Evolutionary conservation across 1,139 yeast species (phyloP).

Genomic region (Kluyveromyces sp.): DNA sequence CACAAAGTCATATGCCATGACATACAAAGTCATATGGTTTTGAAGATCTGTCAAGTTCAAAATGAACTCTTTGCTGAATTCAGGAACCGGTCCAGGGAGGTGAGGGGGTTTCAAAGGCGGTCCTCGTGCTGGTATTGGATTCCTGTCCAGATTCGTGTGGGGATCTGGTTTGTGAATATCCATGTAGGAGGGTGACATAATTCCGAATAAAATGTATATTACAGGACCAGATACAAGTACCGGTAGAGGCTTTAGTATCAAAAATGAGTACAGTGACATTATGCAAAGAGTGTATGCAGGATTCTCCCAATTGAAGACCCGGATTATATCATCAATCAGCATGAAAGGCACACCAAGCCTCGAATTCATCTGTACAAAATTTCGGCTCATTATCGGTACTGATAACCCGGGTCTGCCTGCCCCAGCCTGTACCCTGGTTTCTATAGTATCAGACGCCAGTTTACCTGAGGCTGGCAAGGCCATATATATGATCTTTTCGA

Average conservation of each 20-base stretch:
- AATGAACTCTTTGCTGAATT: conserved; percentile 69
- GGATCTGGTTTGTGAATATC: conserved; percentile 35
- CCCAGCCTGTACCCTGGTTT: conserved; percentile 51
- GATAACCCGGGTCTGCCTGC: conserved; percentile 62
- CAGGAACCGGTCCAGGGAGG: conserved; percentile 70
- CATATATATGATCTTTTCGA: conserved; percentile 63
- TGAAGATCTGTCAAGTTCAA: conserved; percentile 79
- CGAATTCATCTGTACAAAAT: conserved; percentile 59
- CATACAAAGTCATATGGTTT: conserved; percentile 69
- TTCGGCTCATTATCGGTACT: conserved; percentile 61
- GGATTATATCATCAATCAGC: conserved; percentile 48
- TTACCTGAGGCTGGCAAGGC: conserved; percentile 60
- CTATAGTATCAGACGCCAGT: conserved; percentile 33
- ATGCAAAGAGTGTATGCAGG: conserved; percentile 58
- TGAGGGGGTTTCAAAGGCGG: conserved; percentile 43
- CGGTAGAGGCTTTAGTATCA: conserved; percentile 57
- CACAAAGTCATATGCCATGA: conserved; percentile 53
- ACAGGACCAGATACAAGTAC: conserved; percentile 47
- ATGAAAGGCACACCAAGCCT: conserved; percentile 56
- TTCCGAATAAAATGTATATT: conserved; percentile 44
- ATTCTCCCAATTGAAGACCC: conserved; percentile 56
- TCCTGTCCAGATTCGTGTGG: conserved; percentile 30
- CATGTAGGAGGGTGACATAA: conserved; percentile 66
- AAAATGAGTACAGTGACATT: conserved; percentile 47
- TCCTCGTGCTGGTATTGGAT: conserved; percentile 52